Conservation (phyloP, 148 eudicot genomes). For the Beta vulgaris region DNA sequence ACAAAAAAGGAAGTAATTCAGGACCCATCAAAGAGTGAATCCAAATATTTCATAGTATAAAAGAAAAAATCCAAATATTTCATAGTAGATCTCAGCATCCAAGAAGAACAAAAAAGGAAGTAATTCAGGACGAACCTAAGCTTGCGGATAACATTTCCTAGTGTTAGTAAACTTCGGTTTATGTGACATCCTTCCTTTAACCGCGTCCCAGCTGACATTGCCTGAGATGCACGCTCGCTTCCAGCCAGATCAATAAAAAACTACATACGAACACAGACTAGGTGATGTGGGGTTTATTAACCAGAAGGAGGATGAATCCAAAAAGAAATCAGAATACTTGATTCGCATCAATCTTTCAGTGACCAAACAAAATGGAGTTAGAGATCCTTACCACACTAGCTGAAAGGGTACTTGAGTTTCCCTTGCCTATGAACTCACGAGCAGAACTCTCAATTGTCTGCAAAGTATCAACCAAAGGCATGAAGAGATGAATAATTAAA, state of each 20-base stretch:
- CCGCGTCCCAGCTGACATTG: conserved; percentile 83
- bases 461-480: conserved; percentile 4
- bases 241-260: conserved; percentile 96
- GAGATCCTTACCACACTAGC: conserved; percentile 79
- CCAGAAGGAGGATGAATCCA: neutral
- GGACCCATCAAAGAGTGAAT: too few relatives aligned
- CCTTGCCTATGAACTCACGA: conserved; percentile 85
- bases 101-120: neutral
- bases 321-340: neutral
- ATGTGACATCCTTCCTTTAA: conserved; percentile 95
- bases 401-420: conserved; percentile 78
- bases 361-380: neutral
- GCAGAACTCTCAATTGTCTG: conserved; percentile 97
- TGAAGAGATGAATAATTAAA: neutral
- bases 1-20: too few relatives aligned
- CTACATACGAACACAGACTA: conserved; percentile 41
- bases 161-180: conserved; percentile 84
- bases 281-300: neutral
- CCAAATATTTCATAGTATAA: too few relatives aligned
- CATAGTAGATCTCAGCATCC: neutral
- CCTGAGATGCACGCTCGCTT: conserved; percentile 97
- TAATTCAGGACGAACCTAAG: conserved; percentile 52
- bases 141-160: conserved; percentile 93
- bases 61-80: too few relatives aligned
- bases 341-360: neutral